Evolutionary conservation across 2,329 filamentous ascomycete species (phyloP), one percentile per base, ranked within the genome.

Genomic region (Claviceps pazoutovae): DNA sequence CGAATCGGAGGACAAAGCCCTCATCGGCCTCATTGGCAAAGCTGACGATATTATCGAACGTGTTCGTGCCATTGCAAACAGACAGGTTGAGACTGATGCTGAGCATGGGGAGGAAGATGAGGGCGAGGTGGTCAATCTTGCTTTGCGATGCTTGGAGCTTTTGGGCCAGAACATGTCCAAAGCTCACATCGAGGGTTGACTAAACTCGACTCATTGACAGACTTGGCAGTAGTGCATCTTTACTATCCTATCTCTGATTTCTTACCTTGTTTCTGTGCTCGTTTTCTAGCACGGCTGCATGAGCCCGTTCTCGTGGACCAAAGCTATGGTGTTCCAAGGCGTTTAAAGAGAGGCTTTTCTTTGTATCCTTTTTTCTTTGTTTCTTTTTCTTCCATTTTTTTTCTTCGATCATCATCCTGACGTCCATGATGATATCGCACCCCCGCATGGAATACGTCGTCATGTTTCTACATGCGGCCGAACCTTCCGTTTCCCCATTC

Each of bases 41-140:
- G 90, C 89, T 1, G 86, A 91, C 57, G 88, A 95, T 58, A 86
- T 98, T 58, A 86, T 96, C 52, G 81, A 88, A 56, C 89, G 95
- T 78, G 93, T 97, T 56, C 88, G 86, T 66, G 80, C 81, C 56
- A 97, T 98, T 63, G 87, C 89, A 19, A 90, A 94, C 64, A 88
- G 86, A 63, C 88, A 86, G 59, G 78, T 95, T 56, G 89, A 95
- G 61, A 85, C 86, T 0, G 89, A 95, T 54, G 86, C 89, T 57
- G 88, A 90, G 59, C 84, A 84, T 56, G 87, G 85, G 47, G 89
- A 95, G 60, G 89, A 95, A 54, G 90, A 93, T 46, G 90, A 96
- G 66, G 87, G 85, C 53, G 91, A 97, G 66, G 90, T 96, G 45
- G 87, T 96, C 57, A 89, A 83, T 58, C 79, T 98, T 59, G 91